Base-by-base conservation (phyloP, 2,329 filamentous ascomycete genomes). In the Aspergillus versicolor region DNA sequence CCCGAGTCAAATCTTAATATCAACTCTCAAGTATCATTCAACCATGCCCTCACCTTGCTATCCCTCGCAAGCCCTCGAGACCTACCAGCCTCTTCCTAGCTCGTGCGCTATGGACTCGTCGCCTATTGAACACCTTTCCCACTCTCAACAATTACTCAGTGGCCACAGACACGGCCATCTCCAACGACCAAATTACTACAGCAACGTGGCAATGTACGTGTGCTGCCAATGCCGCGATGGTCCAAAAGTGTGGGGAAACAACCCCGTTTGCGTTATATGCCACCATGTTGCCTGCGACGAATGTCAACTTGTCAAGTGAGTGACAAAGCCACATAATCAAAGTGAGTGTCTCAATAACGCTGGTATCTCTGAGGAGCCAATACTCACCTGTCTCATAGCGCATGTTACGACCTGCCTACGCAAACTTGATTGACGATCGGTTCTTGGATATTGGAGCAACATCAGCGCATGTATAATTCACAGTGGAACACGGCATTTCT, bases 161-260 rank as follows among this genome's bases (percentile, higher is more conserved):
- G 8, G 27, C 3, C 27, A 30, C 27, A 30, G 27, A 30, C 9
- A 44, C 17, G n/a, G 24, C 40, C 12, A 19, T 24, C 11, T 54
- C 30, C 57, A 27, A 12, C 17, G 45, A 15, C 43, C 19, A 15
- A 58, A 57, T 8, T 37, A 49, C 43, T 59, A 63, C 49, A 40
- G 48, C 22, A 67, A 64, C 9, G 60, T 67, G 27, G 0, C 27
- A 51, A 63, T 73, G 60, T 77, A 74, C 45, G 66, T 73, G 54
- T 77, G 75, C 64, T 77, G 75, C 67, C 2, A 57, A 4, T 77
- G 75, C 57, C 40, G 65, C 1, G 74, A 77, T 42, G 75, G 75
- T 0, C 75, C 75, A 0, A 77, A 76, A 51, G 60, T 74, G 40
- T 76, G 62, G 59, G 63, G 70, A 11, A 43, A 58, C 30, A 71